Percentiles rank a stretch among this genome's conserved stretches.
Conservation (phyloP, 495 filamentous ascomycete species). For the Hypoxylon cercidicola region DNA sequence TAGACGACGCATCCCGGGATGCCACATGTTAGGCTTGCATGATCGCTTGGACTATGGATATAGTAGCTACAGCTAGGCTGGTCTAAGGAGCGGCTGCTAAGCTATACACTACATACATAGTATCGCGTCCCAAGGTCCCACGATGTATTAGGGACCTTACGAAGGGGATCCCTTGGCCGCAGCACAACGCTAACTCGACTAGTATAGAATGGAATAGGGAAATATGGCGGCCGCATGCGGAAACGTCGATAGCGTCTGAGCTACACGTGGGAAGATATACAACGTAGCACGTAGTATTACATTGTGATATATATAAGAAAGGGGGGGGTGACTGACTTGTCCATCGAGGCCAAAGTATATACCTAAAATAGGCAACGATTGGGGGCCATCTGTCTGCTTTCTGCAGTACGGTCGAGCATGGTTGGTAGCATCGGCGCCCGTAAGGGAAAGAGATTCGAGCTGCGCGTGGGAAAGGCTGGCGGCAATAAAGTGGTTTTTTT, state of each 20-base stretch:
- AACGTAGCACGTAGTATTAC: conserved; percentile 32
- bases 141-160: conserved; percentile 1
- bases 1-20: conserved; percentile 31
- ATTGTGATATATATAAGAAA: not conserved
- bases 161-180: conserved; percentile 2
- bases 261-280: conserved; percentile 41
- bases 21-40: conserved; percentile 42
- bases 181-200: conserved; percentile 3
- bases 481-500: conserved; percentile 29
- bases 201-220: conserved; percentile 10
- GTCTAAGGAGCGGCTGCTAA: not conserved
- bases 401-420: conserved; percentile 28
- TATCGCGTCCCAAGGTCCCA: not conserved
- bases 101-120: conserved; percentile 15
- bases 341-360: conserved; percentile 4
- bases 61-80: not conserved
- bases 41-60: conserved; percentile 20
- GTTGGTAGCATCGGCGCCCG: conserved; percentile 32
- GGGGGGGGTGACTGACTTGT: not conserved
- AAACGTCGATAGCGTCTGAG: conserved; percentile 32
- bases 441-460: conserved; percentile 43
- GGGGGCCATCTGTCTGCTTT: conserved; percentile 37
- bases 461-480: conserved; percentile 28
- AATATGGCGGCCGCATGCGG: conserved; percentile 28
- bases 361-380: conserved; percentile 40